A percentile compares a stretch with the other conserved stretches of the same genome.
Evolutionary conservation across 2,329 filamentous ascomycete genomes (phyloP).

Genomic region (Pyrenophora seminiperda): DNA sequence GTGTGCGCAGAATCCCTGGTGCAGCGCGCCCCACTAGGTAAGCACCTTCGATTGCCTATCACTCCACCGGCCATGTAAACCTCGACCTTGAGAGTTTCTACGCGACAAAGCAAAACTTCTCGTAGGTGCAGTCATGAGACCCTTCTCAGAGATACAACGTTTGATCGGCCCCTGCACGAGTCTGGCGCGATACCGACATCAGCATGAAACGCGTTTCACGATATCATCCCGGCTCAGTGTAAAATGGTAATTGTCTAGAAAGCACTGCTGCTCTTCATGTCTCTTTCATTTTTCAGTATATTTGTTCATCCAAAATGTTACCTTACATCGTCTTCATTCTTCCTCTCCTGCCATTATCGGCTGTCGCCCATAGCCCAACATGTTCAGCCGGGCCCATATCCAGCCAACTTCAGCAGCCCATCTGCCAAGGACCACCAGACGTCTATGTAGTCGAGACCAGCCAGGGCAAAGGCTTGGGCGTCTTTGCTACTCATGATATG

Average conservation of each 20-base stretch:
- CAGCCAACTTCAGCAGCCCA: slow-evolving; percentile 23
- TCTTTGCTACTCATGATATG: slow-evolving; percentile 48
- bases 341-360: background rate
- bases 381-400: slow-evolving; percentile 18
- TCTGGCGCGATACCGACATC: slow-evolving; percentile 13
- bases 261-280: background rate
- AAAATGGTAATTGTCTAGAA: background rate
- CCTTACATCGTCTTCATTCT: background rate
- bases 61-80: background rate
- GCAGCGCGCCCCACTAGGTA: no score
- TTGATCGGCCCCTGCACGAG: slow-evolving; percentile 3
- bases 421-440: slow-evolving; percentile 32
- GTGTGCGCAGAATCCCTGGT: no score
- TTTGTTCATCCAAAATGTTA: background rate
- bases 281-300: background rate
- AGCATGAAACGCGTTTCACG: slow-evolving; percentile 26
- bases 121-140: no score
- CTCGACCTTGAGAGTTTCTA: background rate
- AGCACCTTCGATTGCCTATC: background rate
- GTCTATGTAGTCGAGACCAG: slow-evolving; percentile 38
- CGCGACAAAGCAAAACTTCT: no score
- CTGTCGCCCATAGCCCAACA: slow-evolving; percentile 14
- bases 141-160: background rate
- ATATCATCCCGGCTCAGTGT: background rate
- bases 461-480: slow-evolving; percentile 51